Conservation (phyloP, 371 early-diverging fungal species). For the Amoeboradix gromovi region DNA sequence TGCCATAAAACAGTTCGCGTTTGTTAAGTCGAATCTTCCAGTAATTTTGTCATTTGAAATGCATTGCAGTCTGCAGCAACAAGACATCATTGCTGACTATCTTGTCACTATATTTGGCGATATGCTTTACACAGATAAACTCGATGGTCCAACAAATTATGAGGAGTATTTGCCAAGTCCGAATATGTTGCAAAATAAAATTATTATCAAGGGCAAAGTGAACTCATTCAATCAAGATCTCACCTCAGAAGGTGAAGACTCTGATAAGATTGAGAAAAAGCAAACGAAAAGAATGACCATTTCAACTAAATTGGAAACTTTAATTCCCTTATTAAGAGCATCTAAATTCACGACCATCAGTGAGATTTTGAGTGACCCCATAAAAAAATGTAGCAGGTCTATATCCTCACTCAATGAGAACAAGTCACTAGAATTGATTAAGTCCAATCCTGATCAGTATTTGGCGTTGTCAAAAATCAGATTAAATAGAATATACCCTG, state of each 20-base stretch:
- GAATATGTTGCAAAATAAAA: conserved; percentile 21
- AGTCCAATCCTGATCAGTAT: not conserved
- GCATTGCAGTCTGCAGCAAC: conserved; percentile 33
- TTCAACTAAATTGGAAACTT: not conserved
- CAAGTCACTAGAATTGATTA: not conserved
- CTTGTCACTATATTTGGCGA: conserved; percentile 27
- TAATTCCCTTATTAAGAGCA: not conserved
- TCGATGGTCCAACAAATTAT: conserved; percentile 9
- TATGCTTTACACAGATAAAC: conserved; percentile 14
- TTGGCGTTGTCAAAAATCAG: not conserved
- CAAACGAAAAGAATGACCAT: not conserved
- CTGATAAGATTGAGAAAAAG: not conserved
- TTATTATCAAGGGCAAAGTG: conserved; percentile 28
- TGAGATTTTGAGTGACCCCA: not conserved
- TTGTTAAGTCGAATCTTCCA: conserved; percentile 39
- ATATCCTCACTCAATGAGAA: not conserved
- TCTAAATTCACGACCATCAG: not conserved
- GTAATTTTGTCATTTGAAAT: conserved; percentile 47
- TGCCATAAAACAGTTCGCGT: conserved; percentile 43
- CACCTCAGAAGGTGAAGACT: not conserved
- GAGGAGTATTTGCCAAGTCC: conserved; percentile 29
- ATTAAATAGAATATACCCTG: conserved; percentile 31
- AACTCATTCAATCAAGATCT: not conserved
- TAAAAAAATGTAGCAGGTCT: not conserved
- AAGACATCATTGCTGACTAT: conserved; percentile 27